These are phyloP conservation scores for Ramularia endophylla DNA, from an alignment of 2,329 filamentous ascomycete genomes.

Conservation along the genomic window DNA sequence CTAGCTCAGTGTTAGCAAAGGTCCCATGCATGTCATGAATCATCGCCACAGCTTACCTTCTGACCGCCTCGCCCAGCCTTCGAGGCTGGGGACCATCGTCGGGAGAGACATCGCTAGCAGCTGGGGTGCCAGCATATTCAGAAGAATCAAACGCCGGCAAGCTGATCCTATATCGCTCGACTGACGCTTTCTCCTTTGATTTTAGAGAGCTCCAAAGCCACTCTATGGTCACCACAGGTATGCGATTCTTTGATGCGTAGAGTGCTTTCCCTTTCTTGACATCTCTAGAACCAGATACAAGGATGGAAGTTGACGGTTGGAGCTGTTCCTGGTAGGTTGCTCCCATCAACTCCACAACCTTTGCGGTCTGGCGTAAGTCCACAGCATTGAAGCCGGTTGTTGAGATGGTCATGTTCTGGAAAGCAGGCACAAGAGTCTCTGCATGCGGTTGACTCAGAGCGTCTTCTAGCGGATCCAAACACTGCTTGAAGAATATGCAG, in stretches of 20 bases:
- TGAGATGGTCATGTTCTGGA: constrained; percentile 59
- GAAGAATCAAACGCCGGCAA: constrained; percentile 17
- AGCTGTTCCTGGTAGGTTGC: constrained; percentile 76
- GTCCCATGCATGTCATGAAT: not conserved
- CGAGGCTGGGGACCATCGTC: constrained; percentile 4
- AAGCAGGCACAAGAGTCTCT: constrained; percentile 44
- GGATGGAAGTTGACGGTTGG: constrained; percentile 62
- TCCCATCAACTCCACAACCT: constrained; percentile 63
- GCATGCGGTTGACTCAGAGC: constrained; percentile 73
- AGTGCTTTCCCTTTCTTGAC: constrained; percentile 68
- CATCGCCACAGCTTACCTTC: constrained; percentile 10
- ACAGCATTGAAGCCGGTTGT: constrained; percentile 45
- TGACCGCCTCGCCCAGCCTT: constrained; percentile 5
- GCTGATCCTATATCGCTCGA: constrained; percentile 32
- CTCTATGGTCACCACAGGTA: constrained; percentile 72
- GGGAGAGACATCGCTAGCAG: constrained; percentile 13
- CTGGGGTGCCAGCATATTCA: constrained; percentile 7
- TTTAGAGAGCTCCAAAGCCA: constrained; percentile 84
- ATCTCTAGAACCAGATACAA: constrained; percentile 56
- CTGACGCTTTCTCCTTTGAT: constrained; percentile 42
- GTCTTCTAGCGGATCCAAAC: constrained; percentile 64
- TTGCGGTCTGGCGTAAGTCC: constrained; percentile 78
- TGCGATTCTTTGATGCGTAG: constrained; percentile 65
- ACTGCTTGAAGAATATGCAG: constrained; percentile 70
- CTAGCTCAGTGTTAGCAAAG: constrained; percentile 13